Base-by-base conservation (phyloP, 257 asterid species). In the Penstemon eatonii region DNA sequence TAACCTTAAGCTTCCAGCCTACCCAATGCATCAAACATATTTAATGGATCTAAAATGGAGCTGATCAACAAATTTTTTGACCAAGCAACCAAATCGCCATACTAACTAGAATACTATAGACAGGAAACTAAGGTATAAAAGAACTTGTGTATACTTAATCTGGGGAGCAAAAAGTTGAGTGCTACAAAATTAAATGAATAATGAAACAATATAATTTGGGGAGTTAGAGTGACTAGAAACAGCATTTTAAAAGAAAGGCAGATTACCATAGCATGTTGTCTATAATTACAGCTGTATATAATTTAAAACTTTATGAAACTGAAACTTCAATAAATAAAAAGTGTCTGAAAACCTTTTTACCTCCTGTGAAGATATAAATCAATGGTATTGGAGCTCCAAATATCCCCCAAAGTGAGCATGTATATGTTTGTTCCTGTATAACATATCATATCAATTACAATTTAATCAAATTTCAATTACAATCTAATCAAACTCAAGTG, bases 331-430 rank as follows among this genome's bases (percentile, higher is more conserved):
- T 3, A 11, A 52, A 7, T 25, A 44, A 37, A 45, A 4, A 37
- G 11, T 43, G 36, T 25, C 67, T 42, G 38, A 38, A 54, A 56
- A 9, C 33, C 38, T 39, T 38, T 68, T 70, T 73, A 89, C 99
- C 99, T 90, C 72, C 87, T 79, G 69, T 94, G 99, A 71, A 94
- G 97, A 82, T 89, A 94, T 46, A 94, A 78, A 80, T 94, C 97
- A 66, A 94, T 87, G 45, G 96, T 88, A 71, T 85, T 87, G 68
- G 96, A 87, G 85, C 99, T 90, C 96, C 97, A 88, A 47, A 85
- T 79, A 75, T 90, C 97, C 36, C 97, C 99, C 85, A 90, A 84
- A 69, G 82, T 87, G 66, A 93, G 93, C 89, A 88, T 90, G 74
- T 69, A 76, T 55, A 90, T 88, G 72, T 84, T 72, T 10, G 99